Evolutionary conservation across 192 early-diverging fungal species (phyloP).

Genomic region (Entomortierella chlamydospora): DNA sequence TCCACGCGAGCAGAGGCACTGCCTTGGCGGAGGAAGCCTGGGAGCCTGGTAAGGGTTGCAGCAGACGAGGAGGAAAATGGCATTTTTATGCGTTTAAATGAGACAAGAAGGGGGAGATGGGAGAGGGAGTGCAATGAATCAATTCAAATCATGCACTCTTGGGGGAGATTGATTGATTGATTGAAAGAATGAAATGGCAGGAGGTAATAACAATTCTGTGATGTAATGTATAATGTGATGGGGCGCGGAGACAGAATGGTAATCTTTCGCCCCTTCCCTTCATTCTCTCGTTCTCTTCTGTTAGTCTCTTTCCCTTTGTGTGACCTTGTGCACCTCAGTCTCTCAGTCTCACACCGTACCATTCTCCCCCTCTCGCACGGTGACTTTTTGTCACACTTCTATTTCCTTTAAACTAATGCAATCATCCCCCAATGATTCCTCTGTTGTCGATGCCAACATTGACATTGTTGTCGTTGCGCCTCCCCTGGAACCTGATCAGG

Average conservation of each 20-base stretch:
- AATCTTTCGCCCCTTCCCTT: no score
- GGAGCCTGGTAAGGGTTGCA: constrained; percentile 10
- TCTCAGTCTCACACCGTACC: no score
- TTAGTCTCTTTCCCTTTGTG: no score
- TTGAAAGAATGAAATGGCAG: no score
- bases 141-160: no score
- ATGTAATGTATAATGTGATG: no score
- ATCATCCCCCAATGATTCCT: background rate
- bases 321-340: no score
- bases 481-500: background rate
- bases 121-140: background rate
- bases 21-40: constrained; percentile 33
- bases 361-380: background rate
- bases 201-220: no score
- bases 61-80: constrained; percentile 6
- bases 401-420: background rate
- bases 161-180: no score
- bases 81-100: background rate
- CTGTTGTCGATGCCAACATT: background rate
- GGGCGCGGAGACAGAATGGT: no score
- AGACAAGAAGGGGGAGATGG: background rate
- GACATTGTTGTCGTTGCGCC: background rate
- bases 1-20: background rate
- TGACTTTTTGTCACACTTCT: background rate
- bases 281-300: no score